phyloP scores from a whole-genome alignment of 2,329 filamentous ascomycete species.

The Dactylellina drechsleri region DNA sequence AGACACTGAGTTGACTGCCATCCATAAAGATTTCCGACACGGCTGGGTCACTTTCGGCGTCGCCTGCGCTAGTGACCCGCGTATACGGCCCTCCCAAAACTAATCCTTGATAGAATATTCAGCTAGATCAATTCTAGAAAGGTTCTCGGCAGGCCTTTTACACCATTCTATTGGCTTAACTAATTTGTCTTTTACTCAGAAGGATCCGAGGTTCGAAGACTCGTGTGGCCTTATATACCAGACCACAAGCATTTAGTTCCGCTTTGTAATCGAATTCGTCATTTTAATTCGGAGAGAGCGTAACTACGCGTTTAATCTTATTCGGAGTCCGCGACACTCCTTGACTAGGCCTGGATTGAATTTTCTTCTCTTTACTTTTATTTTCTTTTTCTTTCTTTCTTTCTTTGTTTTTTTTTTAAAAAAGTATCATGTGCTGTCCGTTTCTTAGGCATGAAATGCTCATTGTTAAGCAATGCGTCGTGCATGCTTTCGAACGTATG shows the following conservation, averaged over 20 bases:
- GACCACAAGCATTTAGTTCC: not conserved
- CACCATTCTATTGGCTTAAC: not conserved
- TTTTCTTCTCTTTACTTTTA: not conserved
- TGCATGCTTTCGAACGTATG: too few species aligned
- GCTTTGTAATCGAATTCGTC: constrained; percentile 1
- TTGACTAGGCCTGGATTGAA: not conserved
- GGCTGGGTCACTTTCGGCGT: constrained; percentile 28
- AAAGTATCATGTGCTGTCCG: too few species aligned
- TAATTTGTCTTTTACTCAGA: not conserved
- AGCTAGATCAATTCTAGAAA: constrained; percentile 46
- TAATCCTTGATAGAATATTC: constrained; percentile 15
- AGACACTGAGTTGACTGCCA: not conserved
- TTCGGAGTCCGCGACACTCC: constrained; percentile 21
- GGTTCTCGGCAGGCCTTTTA: not conserved
- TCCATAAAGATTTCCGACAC: too few species aligned
- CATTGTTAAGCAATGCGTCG: too few species aligned
- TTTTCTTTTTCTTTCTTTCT: too few species aligned
- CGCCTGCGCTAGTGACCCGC: constrained; percentile 50
- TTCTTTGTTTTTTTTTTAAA: too few species aligned
- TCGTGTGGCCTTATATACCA: not conserved
- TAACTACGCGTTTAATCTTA: constrained; percentile 10
- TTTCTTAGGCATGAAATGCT: too few species aligned
- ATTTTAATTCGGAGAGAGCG: constrained; percentile 38
- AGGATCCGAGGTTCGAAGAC: constrained; percentile 23
- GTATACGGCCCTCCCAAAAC: constrained; percentile 2